These are phyloP conservation scores for Grosmannia huntii DNA, from an alignment of 2,329 filamentous ascomycete species.

Conservation along the genomic window DNA sequence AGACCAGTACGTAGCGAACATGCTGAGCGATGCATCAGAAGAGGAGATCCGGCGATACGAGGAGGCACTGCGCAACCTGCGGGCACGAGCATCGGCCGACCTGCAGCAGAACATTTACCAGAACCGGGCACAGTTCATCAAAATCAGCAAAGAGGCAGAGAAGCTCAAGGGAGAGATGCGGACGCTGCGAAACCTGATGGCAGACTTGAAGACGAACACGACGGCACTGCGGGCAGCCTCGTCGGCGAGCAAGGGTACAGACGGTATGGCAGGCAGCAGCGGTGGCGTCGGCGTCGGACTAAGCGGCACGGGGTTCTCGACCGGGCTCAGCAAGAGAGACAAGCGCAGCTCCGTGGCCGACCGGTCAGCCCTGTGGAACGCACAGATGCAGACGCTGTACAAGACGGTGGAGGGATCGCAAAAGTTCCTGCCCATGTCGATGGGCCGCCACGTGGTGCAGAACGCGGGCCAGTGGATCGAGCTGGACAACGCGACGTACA, in stretches of 20 bases:
- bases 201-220: constrained; percentile 73
- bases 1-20: constrained; percentile 63
- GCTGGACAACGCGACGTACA: constrained; percentile 94
- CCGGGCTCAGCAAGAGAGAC: constrained; percentile 52
- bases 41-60: constrained; percentile 78
- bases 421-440: constrained; percentile 83
- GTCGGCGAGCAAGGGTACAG: constrained; percentile 24
- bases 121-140: constrained; percentile 96
- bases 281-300: background rate
- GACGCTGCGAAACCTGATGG: constrained; percentile 78
- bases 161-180: constrained; percentile 96
- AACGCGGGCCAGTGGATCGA: constrained; percentile 93
- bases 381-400: constrained; percentile 72
- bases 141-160: constrained; percentile 97
- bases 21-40: constrained; percentile 76
- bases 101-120: constrained; percentile 93
- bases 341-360: constrained; percentile 82
- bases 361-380: constrained; percentile 53
- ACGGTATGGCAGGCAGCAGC: background rate
- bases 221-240: constrained; percentile 51
- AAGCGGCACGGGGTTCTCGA: constrained; percentile 26
- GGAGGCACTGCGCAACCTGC: constrained; percentile 59
- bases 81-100: constrained; percentile 65
- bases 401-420: constrained; percentile 97
- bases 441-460: constrained; percentile 85